phyloP scores from a whole-genome alignment of 345 rosid species.

The Populus deltoides region DNA sequence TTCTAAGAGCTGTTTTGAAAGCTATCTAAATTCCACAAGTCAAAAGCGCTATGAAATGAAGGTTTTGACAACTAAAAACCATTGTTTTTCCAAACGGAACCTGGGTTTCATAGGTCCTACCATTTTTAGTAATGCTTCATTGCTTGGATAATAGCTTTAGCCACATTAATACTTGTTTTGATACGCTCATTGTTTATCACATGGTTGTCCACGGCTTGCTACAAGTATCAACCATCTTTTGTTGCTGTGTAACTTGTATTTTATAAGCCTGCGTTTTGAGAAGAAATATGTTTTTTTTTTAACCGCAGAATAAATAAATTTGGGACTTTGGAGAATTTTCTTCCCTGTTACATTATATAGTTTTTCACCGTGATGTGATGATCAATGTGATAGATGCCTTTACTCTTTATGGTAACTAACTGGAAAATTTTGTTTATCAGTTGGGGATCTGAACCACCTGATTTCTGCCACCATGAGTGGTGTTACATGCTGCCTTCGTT shows the following conservation, averaged over 20 bases:
- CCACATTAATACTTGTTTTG: not conserved
- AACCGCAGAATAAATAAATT: not conserved
- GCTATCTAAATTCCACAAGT: too few species aligned
- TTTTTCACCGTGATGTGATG: not conserved
- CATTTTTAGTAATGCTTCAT: not conserved
- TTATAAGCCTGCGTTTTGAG: not conserved
- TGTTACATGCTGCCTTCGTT: conserved; percentile 74
- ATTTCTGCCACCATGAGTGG: conserved; percentile 85
- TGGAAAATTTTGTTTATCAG: conserved; percentile 28
- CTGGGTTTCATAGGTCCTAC: not conserved
- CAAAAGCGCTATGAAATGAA: too few species aligned
- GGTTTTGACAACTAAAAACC: too few species aligned
- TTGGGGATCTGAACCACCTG: conserved; percentile 76
- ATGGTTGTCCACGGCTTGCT: not conserved
- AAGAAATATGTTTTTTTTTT: not conserved
- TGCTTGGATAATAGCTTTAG: not conserved
- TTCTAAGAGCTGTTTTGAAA: too few species aligned
- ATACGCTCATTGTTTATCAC: not conserved
- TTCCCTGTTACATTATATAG: not conserved
- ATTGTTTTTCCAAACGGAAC: too few species aligned
- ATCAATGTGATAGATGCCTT: conserved; percentile 4
- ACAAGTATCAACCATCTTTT: not conserved
- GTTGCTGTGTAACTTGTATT: not conserved
- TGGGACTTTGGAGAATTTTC: not conserved
- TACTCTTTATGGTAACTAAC: conserved; percentile 11